These are phyloP conservation scores for Trichoderma sp. DNA, from an alignment of 2,329 filamentous ascomycete species.

Conservation along the genomic window DNA sequence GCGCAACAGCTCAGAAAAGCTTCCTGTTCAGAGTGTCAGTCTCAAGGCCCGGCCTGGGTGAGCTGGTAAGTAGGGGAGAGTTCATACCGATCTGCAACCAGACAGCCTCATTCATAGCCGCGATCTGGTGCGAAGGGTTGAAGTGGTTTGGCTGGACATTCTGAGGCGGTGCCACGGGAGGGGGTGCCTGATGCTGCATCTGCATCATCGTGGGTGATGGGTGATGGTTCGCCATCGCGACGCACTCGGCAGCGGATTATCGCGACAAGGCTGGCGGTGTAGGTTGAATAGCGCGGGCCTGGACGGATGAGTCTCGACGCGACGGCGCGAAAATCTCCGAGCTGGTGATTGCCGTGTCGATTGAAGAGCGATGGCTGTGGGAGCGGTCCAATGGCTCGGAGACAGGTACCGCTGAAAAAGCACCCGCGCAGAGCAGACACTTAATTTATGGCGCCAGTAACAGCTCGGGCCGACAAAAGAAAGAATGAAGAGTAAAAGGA, in stretches of 20 bases:
- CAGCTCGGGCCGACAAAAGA: background rate
- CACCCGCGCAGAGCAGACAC: constrained; percentile 14
- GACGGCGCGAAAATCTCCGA: constrained; percentile 8
- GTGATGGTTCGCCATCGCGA: constrained; percentile 72
- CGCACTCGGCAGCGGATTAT: constrained; percentile 21
- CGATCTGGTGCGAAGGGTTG: constrained; percentile 70
- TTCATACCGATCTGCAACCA: constrained; percentile 88
- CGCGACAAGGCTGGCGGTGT: constrained; percentile 23
- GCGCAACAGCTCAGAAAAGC: constrained; percentile 81
- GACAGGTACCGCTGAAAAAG: background rate
- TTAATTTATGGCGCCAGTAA: background rate
- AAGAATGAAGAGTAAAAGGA: background rate
- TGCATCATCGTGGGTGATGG: constrained; percentile 78
- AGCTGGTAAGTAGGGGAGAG: background rate
- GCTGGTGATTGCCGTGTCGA: background rate
- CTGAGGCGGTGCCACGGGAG: constrained; percentile 57
- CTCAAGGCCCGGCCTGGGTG: background rate
- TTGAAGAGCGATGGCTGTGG: background rate
- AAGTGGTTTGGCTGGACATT: constrained; percentile 56
- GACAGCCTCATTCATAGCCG: constrained; percentile 77
- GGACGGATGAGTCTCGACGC: constrained; percentile 12
- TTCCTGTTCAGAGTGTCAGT: constrained; percentile 55
- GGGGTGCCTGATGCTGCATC: constrained; percentile 56
- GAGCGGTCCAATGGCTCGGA: constrained; percentile 17
- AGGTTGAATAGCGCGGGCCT: constrained; percentile 16